A percentile compares a stretch with the other conserved stretches of the same genome.
These are phyloP conservation scores for Umbelopsis isabellina DNA, from an alignment of 192 early-diverging fungal genomes.

Conservation along the genomic window DNA sequence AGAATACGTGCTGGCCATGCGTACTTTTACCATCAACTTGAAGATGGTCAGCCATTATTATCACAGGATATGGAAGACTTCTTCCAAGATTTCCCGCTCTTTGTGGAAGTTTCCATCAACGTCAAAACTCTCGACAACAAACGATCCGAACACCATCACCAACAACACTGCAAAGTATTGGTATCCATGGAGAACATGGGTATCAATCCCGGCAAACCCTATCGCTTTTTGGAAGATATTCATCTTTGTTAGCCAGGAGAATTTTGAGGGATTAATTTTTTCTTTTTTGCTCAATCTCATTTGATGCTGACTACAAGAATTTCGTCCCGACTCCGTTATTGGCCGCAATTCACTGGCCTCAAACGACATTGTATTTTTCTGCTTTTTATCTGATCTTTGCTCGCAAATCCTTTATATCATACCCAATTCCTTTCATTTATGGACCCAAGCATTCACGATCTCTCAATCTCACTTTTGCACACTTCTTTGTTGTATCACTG, in stretches of 20 bases:
- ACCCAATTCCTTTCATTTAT: neutral
- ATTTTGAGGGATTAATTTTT: neutral
- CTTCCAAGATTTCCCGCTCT: constrained; percentile 46
- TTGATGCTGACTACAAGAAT: constrained; percentile 5
- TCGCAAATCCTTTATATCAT: neutral
- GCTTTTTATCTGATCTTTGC: neutral
- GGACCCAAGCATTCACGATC: neutral
- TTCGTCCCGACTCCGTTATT: no score
- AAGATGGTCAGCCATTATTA: constrained; percentile 32
- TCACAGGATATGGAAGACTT: constrained; percentile 40
- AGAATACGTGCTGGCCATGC: constrained; percentile 45
- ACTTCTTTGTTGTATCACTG: neutral
- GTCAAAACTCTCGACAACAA: constrained; percentile 22
- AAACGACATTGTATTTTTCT: neutral
- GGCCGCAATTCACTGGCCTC: neutral
- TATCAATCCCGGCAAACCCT: constrained; percentile 30
- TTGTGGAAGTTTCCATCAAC: constrained; percentile 40
- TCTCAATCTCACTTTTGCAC: neutral
- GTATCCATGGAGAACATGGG: constrained; percentile 30
- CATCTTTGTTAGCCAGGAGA: constrained; percentile 7
- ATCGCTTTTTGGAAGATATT: constrained; percentile 26
- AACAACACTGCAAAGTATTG: constrained; percentile 13
- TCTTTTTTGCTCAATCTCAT: neutral
- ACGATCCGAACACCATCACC: neutral
- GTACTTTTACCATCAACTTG: constrained; percentile 36